phyloP scores from a whole-genome alignment of 148 eudicot genomes.

The Chenopodium quinoa region DNA sequence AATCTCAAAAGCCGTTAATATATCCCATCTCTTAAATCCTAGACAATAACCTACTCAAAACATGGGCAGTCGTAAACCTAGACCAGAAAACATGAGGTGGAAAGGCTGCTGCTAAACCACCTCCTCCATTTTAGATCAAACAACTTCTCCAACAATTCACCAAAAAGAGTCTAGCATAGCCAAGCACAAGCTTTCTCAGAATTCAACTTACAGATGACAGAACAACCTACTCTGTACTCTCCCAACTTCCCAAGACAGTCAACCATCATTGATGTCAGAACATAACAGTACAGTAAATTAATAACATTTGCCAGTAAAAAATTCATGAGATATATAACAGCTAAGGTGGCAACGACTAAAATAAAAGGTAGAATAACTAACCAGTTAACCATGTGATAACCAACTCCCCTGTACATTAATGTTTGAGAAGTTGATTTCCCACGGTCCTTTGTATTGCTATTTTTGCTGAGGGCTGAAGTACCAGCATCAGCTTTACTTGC shows the following conservation, averaged over 20 bases:
- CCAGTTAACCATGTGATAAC: slow-evolving; percentile 99
- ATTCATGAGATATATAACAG: background rate
- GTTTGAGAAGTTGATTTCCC: slow-evolving; percentile 55
- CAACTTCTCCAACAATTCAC: background rate
- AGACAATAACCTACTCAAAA: no score
- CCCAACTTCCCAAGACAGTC: background rate
- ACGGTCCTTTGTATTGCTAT: slow-evolving; percentile 50
- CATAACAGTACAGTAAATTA: background rate
- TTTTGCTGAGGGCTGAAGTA: slow-evolving; percentile 36
- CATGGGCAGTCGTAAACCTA: background rate
- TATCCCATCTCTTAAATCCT: no score
- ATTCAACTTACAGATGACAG: background rate
- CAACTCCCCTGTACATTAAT: slow-evolving; percentile 62
- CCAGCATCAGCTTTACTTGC: slow-evolving; percentile 34
- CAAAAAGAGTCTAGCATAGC: background rate
- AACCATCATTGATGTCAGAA: background rate
- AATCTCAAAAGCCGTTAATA: no score
- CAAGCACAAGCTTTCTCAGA: no score
- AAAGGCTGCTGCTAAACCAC: background rate
- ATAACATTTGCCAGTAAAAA: background rate
- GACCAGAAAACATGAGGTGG: background rate
- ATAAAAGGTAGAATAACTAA: slow-evolving; percentile 33
- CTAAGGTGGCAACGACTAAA: background rate
- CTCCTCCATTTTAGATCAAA: background rate
- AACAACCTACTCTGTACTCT: background rate